Evolutionary conservation across 139 green algal species (phyloP), one percentile per base, ranked within the genome.

Genomic region (Asterochloris sp.): DNA sequence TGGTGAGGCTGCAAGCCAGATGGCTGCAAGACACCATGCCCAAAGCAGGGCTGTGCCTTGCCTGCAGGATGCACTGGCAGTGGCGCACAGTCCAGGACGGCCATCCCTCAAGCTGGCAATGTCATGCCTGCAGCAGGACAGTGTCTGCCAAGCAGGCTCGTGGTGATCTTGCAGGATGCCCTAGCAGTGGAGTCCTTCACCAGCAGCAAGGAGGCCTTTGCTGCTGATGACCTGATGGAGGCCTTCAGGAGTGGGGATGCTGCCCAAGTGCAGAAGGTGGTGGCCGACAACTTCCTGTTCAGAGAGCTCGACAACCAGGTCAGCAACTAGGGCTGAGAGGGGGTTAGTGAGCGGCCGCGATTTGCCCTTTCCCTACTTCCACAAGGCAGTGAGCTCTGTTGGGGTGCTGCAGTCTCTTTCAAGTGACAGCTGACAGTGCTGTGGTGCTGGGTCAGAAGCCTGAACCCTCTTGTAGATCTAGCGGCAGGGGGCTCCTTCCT

Each of bases 191-290:
- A 90, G 0, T 66, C 61, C 13, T 97, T 97, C 76, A 80, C 71
- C 0, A 78, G n/a, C 64, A 94, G 88, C 79, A 89, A 95, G 15
- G 92, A 96, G 74, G 93, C 93, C 8, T 92, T 92, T 79, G 91
- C 88, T 12, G 92, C 90, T 27, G 92, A 96, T 23, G 89, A 86
- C 0, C 85, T 97, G 76, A 90, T 97, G 68, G 76, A 91, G 63
- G 93, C 93, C 26, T 97, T 95, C 86, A 88, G 89, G 86, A 89
- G 69, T 12, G 80, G 73, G 15, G 69, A 83, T 26, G 78, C 66
- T 12, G 83, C 85, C 12, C 60, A 27, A 24, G 75, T 91, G 21
- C n/a, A 67, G 62, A 63, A 60, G 19, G 62, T 83, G 54, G 78
- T 90, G 16, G 66, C 79, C 15, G 54, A 16, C 23, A 75, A 83